Conservation (phyloP, 2,329 filamentous ascomycete species). For the Aspergillus fijiensis region DNA sequence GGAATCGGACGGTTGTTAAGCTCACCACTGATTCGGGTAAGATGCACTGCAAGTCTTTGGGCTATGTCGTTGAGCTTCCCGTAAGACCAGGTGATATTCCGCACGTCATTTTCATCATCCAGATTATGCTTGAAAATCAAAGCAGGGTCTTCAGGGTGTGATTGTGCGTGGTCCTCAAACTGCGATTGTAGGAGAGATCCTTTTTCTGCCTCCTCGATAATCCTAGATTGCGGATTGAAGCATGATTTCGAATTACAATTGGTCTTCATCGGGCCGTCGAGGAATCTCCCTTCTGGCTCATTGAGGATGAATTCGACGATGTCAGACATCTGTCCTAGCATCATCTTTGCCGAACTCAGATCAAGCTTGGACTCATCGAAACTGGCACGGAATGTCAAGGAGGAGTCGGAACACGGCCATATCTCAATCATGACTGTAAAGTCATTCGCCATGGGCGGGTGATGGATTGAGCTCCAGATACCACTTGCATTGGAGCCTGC, state of each 20-base stretch:
- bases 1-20: conserved; percentile 30
- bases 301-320: conserved; percentile 28
- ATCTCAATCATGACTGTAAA: conserved; percentile 35
- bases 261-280: conserved; percentile 17
- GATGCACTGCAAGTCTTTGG: conserved; percentile 31
- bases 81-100: conserved; percentile 34
- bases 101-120: conserved; percentile 16
- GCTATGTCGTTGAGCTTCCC: conserved; percentile 37
- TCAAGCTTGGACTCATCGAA: conserved; percentile 29
- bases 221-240: conserved; percentile 18
- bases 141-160: conserved; percentile 26
- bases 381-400: conserved; percentile 29
- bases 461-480: conserved; percentile 21
- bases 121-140: conserved; percentile 32
- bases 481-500: conserved; percentile 14
- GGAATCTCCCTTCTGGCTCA: conserved; percentile 22
- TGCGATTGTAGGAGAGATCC: conserved; percentile 26
- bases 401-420: conserved; percentile 25
- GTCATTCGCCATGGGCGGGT: conserved; percentile 32
- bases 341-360: conserved; percentile 21
- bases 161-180: conserved; percentile 30
- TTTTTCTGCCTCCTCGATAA: conserved; percentile 12
- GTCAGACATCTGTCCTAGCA: conserved; percentile 29
- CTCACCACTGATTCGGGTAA: conserved; percentile 27
- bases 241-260: conserved; percentile 19